Conservation (phyloP, 148 eudicot species). For the Salicornia ramosissima region DNA sequence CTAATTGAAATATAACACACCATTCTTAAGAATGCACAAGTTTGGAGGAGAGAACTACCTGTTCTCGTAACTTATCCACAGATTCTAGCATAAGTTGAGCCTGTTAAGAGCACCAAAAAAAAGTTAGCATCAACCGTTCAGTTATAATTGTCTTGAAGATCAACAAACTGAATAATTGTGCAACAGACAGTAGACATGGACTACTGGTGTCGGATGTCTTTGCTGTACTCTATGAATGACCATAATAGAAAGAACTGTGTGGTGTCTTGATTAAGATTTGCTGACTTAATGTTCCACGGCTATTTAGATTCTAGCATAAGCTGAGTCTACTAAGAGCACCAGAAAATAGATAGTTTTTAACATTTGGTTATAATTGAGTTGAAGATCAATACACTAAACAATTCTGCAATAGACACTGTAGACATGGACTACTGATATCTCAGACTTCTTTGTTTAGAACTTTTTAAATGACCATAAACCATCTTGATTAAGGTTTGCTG, state of each 20-base stretch:
- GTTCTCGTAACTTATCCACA: conserved; percentile 26
- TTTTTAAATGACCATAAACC: neutral
- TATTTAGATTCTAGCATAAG: too few species aligned
- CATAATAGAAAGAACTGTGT: too few species aligned
- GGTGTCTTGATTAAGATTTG: too few species aligned
- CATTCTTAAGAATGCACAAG: neutral
- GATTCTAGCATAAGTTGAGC: conserved; percentile 39
- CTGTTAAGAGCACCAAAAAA: conserved; percentile 26
- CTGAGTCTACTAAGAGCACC: too few species aligned
- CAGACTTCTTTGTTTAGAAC: neutral
- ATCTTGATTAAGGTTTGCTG: neutral
- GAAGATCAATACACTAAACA: neutral
- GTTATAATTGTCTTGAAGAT: too few species aligned
- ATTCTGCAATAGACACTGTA: neutral
- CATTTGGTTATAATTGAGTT: neutral
- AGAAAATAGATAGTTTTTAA: neutral
- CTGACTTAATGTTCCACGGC: too few species aligned
- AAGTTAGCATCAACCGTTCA: too few species aligned
- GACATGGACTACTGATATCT: neutral
- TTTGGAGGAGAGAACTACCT: conserved; percentile 25
- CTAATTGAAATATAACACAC: neutral
- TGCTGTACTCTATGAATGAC: too few species aligned
- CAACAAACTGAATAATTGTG: too few species aligned
- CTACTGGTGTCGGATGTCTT: too few species aligned
- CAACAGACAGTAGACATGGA: too few species aligned